Conservation (phyloP, 768 basidiomycete species). For the Tylopilus rubrobrunneus region DNA sequence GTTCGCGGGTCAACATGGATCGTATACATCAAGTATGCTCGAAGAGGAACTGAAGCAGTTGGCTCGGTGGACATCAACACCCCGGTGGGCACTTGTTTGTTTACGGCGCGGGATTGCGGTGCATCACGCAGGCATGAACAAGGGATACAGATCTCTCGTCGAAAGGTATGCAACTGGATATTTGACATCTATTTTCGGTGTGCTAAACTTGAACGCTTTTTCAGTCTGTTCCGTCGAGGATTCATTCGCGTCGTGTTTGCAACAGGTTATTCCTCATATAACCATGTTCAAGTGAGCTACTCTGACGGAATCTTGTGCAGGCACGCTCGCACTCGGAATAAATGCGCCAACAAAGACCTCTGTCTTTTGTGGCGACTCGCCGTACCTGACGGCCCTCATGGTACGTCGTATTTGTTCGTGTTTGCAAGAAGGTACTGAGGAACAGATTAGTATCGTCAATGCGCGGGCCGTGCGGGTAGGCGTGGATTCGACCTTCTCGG, state of each 20-base stretch:
- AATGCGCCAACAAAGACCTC: conserved; percentile 69
- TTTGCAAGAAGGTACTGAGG: not conserved
- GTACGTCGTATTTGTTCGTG: conserved; percentile 29
- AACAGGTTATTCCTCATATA: conserved; percentile 40
- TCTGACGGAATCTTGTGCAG: conserved; percentile 26
- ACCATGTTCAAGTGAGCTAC: not conserved
- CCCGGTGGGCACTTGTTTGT: conserved; percentile 44
- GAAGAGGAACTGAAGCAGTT: conserved; percentile 44
- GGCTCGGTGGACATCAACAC: conserved; percentile 29
- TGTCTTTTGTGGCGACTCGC: conserved; percentile 61
- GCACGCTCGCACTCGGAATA: conserved; percentile 70
- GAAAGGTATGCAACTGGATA: conserved; percentile 44
- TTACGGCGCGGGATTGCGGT: conserved; percentile 61
- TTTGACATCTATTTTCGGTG: not conserved
- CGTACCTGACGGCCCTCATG: conserved; percentile 57
- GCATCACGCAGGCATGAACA: conserved; percentile 70
- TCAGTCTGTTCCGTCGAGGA: conserved; percentile 51
- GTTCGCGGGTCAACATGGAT: conserved; percentile 43
- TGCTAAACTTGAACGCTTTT: not conserved
- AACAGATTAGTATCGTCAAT: conserved; percentile 58
- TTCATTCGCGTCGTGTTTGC: conserved; percentile 64
- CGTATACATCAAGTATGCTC: conserved; percentile 46
- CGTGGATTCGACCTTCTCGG: conserved; percentile 68
- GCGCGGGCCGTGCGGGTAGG: conserved; percentile 68
- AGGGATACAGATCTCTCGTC: conserved; percentile 51